Conservation (phyloP, 805 yeast genomes). For the Wickerhamomyces canadensis region DNA sequence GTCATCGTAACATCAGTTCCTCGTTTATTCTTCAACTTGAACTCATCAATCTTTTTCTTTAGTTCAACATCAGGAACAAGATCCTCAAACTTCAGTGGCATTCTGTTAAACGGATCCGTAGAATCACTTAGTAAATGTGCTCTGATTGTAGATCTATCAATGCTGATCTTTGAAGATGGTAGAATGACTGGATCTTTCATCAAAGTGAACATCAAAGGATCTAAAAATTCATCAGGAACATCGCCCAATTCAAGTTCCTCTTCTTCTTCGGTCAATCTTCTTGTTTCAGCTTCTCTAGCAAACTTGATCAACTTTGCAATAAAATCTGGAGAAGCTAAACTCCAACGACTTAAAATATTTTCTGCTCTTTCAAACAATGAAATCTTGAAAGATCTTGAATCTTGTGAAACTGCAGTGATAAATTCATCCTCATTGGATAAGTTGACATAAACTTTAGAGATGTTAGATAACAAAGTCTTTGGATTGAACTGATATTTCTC, state of each 20-base stretch:
- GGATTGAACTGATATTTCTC: conserved; percentile 83
- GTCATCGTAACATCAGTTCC: conserved; percentile 15
- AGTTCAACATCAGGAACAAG: conserved; percentile 75
- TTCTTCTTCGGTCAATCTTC: conserved; percentile 59
- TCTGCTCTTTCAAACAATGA: conserved; percentile 67
- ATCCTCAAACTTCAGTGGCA: conserved; percentile 85
- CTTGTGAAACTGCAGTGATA: conserved; percentile 77
- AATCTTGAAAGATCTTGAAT: conserved; percentile 80
- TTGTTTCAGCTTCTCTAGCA: conserved; percentile 58
- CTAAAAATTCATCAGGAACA: conserved; percentile 92
- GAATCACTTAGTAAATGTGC: conserved; percentile 91
- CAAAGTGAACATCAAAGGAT: conserved; percentile 91
- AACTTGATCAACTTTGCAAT: conserved; percentile 49
- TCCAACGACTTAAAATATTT: conserved; percentile 50
- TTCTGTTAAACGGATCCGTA: conserved; percentile 95
- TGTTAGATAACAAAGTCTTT: conserved; percentile 55
- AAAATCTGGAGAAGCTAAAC: conserved; percentile 49
- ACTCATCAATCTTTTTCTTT: conserved; percentile 53
- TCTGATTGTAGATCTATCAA: conserved; percentile 88
- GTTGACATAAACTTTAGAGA: conserved; percentile 73
- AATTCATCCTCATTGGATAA: conserved; percentile 61
- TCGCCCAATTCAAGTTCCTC: conserved; percentile 90
- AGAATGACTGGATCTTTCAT: conserved; percentile 96
- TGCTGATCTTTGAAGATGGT: conserved; percentile 78
- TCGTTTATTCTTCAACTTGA: conserved; percentile 12